Base-by-base conservation (phyloP, 192 early-diverging fungal species). In the Backusella tarrabulga region DNA sequence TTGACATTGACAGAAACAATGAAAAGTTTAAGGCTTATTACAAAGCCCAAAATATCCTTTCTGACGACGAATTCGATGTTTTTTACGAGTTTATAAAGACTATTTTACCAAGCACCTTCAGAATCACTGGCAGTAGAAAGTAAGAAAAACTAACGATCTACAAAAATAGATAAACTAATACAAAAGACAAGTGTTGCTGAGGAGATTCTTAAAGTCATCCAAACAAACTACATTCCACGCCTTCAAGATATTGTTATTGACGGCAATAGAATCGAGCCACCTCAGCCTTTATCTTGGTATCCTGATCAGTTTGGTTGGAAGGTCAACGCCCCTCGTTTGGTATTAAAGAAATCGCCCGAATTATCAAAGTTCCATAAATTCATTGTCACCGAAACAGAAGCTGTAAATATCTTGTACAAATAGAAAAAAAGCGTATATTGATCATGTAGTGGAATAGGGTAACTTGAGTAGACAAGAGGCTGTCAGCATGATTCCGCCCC, bases 401-500 rank as follows among this genome's bases (percentile, higher is more conserved):
- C 95, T 1, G 87, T 88, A 78, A 42, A 40, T 40, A 40, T 40
- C 38, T 11, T 40, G 38, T 80, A 71, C 67, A 34, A 67, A 67
- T 17, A 34, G 26, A 3, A 67, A 14, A 14, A 15, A 67, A 15
- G 23, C 14, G 14, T 14, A 15, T 17, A 17, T 44, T 17, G 42
- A 44, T 3, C 32, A 32, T 44, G 0, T 44, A 17, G 19, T 21
- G 19, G 50, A 14, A 23, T 77, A 87, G 88, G 98, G 98, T 70
- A 99, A 99, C 84, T 93, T 99, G 69, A 95, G 91, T 81, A 88
- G 97, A 54, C 98, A 99, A 85, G 97, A 99, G 77, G 94, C 92
- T 4, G 97, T 99, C 68, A 94, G 93, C 83, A 99, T 99, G 98
- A 95, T 99, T 75, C 98, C 98, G n/a, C 93, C 94, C 52, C 84